Percentiles rank a stretch among this genome's conserved stretches.
phyloP scores from a whole-genome alignment of 345 rosid species.

The Melaleuca quinquenervia region DNA sequence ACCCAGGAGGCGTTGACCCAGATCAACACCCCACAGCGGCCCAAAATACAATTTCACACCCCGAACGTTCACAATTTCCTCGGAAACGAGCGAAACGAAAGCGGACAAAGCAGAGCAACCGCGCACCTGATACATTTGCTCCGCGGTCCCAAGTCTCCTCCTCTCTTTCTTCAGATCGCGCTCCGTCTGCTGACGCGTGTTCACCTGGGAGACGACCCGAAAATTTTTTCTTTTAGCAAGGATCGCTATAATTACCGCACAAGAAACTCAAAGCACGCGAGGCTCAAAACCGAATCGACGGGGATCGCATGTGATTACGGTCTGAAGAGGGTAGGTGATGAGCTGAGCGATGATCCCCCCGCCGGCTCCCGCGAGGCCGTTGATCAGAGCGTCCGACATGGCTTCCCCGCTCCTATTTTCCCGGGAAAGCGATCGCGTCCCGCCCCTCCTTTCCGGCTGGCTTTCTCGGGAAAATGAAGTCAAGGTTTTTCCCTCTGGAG shows the following conservation, averaged over 20 bases:
- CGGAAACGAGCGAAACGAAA: background rate
- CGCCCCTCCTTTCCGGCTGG: background rate
- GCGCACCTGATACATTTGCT: conserved; percentile 73
- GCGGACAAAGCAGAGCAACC: background rate
- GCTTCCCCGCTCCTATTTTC: background rate
- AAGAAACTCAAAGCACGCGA: background rate
- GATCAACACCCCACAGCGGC: background rate
- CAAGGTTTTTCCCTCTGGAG: background rate
- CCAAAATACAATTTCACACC: background rate
- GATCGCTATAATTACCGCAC: background rate
- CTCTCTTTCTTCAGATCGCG: conserved; percentile 77
- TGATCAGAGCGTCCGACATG: conserved; percentile 97
- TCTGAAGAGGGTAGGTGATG: conserved; percentile 89
- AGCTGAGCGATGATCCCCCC: conserved; percentile 98
- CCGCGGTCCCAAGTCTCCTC: conserved; percentile 62
- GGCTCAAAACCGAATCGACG: background rate
- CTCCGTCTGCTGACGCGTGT: conserved; percentile 95
- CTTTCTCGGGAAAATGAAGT: background rate
- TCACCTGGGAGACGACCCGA: conserved; percentile 45
- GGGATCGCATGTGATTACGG: conserved; percentile 22
- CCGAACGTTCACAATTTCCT: background rate
- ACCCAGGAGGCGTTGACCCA: background rate
- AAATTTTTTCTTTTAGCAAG: background rate
- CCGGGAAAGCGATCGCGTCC: background rate
- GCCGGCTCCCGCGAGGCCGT: conserved; percentile 91